Conservation (phyloP, 1,139 yeast genomes). For the Magnusiomyces magnusii region DNA sequence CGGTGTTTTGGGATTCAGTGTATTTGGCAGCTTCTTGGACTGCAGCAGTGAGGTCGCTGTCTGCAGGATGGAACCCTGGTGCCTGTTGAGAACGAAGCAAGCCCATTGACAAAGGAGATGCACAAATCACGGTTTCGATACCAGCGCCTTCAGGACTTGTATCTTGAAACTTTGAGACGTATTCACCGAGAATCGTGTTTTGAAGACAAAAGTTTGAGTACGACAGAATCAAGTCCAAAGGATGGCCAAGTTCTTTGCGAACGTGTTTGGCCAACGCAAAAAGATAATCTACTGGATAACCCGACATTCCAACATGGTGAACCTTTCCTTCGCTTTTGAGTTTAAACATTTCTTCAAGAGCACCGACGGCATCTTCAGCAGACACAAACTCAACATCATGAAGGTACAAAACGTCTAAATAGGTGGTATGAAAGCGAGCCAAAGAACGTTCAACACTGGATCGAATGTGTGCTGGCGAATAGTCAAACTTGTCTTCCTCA, state of each 20-base stretch:
- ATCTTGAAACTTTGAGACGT: slow-evolving; percentile 42
- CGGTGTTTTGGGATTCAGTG: slow-evolving; percentile 40
- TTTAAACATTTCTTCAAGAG: slow-evolving; percentile 49
- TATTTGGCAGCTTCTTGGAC: slow-evolving; percentile 48
- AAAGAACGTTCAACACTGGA: slow-evolving; percentile 60
- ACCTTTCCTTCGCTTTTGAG: slow-evolving; percentile 61
- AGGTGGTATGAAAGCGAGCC: slow-evolving; percentile 52
- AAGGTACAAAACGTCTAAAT: slow-evolving; percentile 72
- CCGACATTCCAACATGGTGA: slow-evolving; percentile 68
- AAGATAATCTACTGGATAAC: slow-evolving; percentile 73
- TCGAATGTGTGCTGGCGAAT: slow-evolving; percentile 52
- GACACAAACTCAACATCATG: slow-evolving; percentile 85
- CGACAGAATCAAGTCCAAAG: slow-evolving; percentile 66
- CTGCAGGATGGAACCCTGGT: slow-evolving; percentile 75
- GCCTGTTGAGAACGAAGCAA: slow-evolving; percentile 61
- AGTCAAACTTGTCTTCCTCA: slow-evolving; percentile 62
- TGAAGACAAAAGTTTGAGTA: slow-evolving; percentile 83
- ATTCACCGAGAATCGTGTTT: slow-evolving; percentile 50
- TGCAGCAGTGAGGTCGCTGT: slow-evolving; percentile 46
- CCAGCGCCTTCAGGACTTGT: slow-evolving; percentile 38
- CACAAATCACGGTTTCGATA: slow-evolving; percentile 56
- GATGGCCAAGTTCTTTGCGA: slow-evolving; percentile 35
- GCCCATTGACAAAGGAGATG: slow-evolving; percentile 87
- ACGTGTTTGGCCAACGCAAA: slow-evolving; percentile 36
- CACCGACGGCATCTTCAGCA: slow-evolving; percentile 48